These are phyloP conservation scores for Claviceps paspali DNA, from an alignment of 2,329 filamentous ascomycete species.

Conservation along the genomic window DNA sequence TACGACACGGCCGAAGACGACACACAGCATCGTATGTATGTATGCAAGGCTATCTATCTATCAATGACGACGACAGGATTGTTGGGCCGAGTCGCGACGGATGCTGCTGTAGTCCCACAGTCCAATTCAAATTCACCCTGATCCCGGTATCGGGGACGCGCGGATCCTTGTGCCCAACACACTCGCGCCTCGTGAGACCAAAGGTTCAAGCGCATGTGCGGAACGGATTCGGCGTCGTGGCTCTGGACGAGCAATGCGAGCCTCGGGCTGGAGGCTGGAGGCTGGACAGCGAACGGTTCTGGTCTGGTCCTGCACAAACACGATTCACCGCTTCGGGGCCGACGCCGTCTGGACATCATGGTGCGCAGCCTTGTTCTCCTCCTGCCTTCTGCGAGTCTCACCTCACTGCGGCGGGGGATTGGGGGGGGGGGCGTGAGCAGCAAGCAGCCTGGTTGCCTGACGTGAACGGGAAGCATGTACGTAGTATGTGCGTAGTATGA, in stretches of 20 bases:
- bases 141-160: background rate
- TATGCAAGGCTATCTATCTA: too few relatives aligned
- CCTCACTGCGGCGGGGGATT: background rate
- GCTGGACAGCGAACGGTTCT: background rate
- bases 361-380: slow-evolving; percentile 1
- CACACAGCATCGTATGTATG: too few relatives aligned
- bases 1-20: too few relatives aligned
- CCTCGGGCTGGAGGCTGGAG: too few relatives aligned
- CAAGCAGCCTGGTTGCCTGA: background rate
- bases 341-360: background rate
- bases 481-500: too few relatives aligned
- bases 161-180: background rate
- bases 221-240: background rate
- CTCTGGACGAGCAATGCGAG: too few relatives aligned
- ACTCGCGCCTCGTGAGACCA: background rate
- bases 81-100: too few relatives aligned
- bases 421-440: background rate
- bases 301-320: background rate
- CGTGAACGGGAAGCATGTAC: background rate
- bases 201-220: background rate
- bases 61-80: too few relatives aligned
- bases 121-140: too few relatives aligned
- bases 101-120: too few relatives aligned
- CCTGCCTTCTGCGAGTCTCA: background rate
- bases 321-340: background rate